Conservation (phyloP, 75 land plant species). For the Selaginella moellendorffii region DNA sequence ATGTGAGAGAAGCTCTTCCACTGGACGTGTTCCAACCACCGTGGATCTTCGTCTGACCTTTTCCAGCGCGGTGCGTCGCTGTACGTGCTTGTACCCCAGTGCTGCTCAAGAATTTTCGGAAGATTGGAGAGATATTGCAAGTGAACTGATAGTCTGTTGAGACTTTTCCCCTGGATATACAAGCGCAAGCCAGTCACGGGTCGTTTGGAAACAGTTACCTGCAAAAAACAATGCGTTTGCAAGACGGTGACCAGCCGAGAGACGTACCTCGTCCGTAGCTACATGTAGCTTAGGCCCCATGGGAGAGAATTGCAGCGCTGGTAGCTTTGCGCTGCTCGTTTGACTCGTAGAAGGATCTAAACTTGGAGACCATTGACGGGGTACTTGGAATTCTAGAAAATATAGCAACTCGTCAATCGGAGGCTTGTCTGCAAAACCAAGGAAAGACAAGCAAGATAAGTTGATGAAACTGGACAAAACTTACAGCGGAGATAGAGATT, state of each 20-base stretch:
- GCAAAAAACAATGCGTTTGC: conserved; percentile 11
- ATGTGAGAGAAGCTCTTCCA: conserved; percentile 60
- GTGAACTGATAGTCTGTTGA: conserved; percentile 53
- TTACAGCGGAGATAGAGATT: conserved; percentile 69
- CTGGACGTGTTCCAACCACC: background rate
- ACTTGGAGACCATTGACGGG: background rate
- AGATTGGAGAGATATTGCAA: conserved; percentile 58
- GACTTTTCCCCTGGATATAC: conserved; percentile 50
- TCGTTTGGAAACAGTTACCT: conserved; percentile 61
- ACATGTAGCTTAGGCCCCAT: conserved; percentile 74
- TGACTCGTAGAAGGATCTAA: conserved; percentile 12
- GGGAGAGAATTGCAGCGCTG: conserved; percentile 3
- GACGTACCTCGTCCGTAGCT: conserved; percentile 16
- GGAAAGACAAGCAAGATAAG: background rate
- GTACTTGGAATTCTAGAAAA: background rate
- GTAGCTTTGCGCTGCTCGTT: background rate
- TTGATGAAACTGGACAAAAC: background rate
- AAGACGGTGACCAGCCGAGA: background rate
- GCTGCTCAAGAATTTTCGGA: conserved; percentile 42
- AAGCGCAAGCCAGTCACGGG: conserved; percentile 60
- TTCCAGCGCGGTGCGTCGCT: background rate
- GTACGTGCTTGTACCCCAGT: conserved; percentile 52
- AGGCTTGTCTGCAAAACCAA: conserved; percentile 51
- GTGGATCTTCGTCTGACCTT: background rate
- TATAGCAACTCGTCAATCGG: conserved; percentile 60